phyloP scores from a whole-genome alignment of 2,329 filamentous ascomycete species.

The Fusarium sp. region DNA sequence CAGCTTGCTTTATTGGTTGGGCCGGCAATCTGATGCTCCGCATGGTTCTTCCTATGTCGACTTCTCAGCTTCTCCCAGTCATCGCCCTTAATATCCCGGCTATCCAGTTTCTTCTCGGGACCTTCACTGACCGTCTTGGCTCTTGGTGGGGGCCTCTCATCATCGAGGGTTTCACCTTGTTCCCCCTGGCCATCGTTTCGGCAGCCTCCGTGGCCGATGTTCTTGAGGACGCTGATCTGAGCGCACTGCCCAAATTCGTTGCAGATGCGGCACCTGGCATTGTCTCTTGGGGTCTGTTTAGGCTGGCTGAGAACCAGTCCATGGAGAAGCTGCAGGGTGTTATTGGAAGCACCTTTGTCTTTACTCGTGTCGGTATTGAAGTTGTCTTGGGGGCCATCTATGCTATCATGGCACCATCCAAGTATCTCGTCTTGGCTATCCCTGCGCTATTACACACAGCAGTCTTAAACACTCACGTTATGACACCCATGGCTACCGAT shows the following conservation, averaged over 20 bases:
- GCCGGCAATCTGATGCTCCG: conserved; percentile 68
- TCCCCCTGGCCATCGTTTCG: conserved; percentile 72
- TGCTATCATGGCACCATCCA: conserved; percentile 73
- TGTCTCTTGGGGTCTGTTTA: conserved; percentile 72
- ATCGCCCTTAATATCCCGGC: conserved; percentile 79
- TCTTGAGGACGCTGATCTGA: conserved; percentile 69
- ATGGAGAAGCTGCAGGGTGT: conserved; percentile 54
- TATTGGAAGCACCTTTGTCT: conserved; percentile 69
- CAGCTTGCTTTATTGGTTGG: conserved; percentile 76
- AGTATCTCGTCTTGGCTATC: conserved; percentile 70
- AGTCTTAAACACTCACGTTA: conserved; percentile 78
- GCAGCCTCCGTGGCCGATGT: conserved; percentile 70
- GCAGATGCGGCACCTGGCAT: conserved; percentile 73
- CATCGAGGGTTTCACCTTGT: conserved; percentile 77
- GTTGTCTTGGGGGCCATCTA: conserved; percentile 72
- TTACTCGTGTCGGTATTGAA: conserved; percentile 78
- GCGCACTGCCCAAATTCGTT: conserved; percentile 63
- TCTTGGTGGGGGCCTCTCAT: conserved; percentile 77
- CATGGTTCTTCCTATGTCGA: conserved; percentile 56
- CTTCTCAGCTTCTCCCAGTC: conserved; percentile 70
- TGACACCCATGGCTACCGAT: conserved; percentile 66
- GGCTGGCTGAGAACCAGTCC: conserved; percentile 55
- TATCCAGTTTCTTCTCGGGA: conserved; percentile 76
- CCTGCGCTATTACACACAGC: conserved; percentile 79
- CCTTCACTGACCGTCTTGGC: conserved; percentile 71